phyloP scores from a whole-genome alignment of 129 eudicot genomes.

The Centrapalus pauciflorus region DNA sequence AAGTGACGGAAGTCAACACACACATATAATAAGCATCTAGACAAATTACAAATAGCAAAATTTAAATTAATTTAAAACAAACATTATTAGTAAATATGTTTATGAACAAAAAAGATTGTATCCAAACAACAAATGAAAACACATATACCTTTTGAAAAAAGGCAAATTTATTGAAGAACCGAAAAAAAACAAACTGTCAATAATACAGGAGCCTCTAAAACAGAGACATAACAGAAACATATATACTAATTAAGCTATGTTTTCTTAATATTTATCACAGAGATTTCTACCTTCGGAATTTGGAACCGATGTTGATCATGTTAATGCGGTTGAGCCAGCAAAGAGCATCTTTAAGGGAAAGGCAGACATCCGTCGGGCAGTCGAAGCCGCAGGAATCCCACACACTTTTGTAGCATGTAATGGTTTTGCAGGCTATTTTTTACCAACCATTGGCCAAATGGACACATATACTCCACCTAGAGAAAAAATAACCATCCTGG shows the following conservation, averaged over 20 bases:
- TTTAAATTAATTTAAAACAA: no score
- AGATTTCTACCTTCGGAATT: constrained; percentile 60
- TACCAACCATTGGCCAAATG: constrained; percentile 36
- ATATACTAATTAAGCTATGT: no score
- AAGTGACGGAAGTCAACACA: no score
- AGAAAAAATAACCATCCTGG: constrained; percentile 38
- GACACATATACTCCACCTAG: constrained; percentile 29
- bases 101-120: not conserved
- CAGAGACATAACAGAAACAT: no score
- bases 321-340: constrained; percentile 48
- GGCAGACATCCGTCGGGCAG: constrained; percentile 34
- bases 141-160: no score
- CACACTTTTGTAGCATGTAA: constrained; percentile 38
- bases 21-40: no score
- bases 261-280: constrained; percentile 18
- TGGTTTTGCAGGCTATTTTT: constrained; percentile 39
- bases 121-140: no score
- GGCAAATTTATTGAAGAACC: no score
- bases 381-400: constrained; percentile 50
- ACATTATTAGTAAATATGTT: not conserved
- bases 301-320: constrained; percentile 46
- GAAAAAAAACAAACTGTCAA: no score
- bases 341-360: constrained; percentile 25
- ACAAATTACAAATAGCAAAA: no score
- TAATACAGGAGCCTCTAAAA: no score